Evolutionary conservation across 2,329 filamentous ascomycete genomes (phyloP).

Genomic region (Fulvia fulva): DNA sequence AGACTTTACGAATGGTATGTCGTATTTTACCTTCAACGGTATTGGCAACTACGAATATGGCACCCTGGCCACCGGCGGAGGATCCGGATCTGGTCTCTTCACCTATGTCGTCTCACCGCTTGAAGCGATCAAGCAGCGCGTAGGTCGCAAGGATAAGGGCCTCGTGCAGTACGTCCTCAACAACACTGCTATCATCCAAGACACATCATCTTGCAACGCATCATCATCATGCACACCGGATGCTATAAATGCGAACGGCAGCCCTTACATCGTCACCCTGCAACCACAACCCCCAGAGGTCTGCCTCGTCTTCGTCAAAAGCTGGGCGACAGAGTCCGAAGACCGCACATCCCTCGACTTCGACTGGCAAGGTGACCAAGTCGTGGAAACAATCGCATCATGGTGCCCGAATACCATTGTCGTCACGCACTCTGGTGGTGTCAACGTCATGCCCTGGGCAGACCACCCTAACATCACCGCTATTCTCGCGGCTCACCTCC

Average conservation of each 20-base stretch:
- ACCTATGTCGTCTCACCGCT: slow-evolving; percentile 40
- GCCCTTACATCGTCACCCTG: slow-evolving; percentile 39
- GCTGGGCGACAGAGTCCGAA: slow-evolving; percentile 43
- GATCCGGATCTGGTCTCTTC: slow-evolving; percentile 40
- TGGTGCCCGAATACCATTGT: slow-evolving; percentile 31
- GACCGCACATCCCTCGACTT: slow-evolving; percentile 41
- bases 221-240: too few relatives aligned
- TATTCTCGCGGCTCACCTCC: slow-evolving; percentile 41
- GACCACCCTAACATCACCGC: slow-evolving; percentile 34
- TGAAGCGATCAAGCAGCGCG: slow-evolving; percentile 38
- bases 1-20: slow-evolving; percentile 49
- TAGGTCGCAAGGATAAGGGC: slow-evolving; percentile 30
- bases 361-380: slow-evolving; percentile 41
- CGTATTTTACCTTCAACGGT: slow-evolving; percentile 34
- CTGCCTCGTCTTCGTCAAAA: slow-evolving; percentile 58
- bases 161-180: slow-evolving; percentile 47
- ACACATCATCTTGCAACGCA: too few relatives aligned
- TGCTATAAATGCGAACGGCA: neutral
- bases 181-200: slow-evolving; percentile 37
- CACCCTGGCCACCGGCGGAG: slow-evolving; percentile 44
- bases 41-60: slow-evolving; percentile 40
- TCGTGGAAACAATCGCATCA: slow-evolving; percentile 27
- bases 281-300: slow-evolving; percentile 39
- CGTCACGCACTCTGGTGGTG: slow-evolving; percentile 28
- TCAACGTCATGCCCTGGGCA: slow-evolving; percentile 42